Evolutionary conservation across 176 grass and related monocot species (phyloP), one percentile per base, ranked within the genome.

Genomic region (Cymbopogon citratus): DNA sequence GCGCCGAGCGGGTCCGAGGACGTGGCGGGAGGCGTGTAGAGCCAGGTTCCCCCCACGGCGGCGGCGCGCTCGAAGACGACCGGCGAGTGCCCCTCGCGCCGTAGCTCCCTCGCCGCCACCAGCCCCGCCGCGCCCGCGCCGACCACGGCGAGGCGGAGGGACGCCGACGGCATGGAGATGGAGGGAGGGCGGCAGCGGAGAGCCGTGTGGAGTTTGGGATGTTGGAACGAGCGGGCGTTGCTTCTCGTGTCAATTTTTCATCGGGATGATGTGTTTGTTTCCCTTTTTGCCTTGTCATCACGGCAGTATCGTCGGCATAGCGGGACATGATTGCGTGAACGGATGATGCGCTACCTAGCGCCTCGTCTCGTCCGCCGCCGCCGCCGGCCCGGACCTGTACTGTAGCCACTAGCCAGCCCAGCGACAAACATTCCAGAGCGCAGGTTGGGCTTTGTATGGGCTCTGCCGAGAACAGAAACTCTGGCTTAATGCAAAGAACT

Each of bases 31-130:
- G 88, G 64, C 29, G 68, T 31, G 73, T 94, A 98, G 31, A 98
- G 75, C 95, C 92, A 98, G 44, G 88, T 95, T 43, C 88, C 95
- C 0, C 92, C 92, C 21, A 91, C 80, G 62, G 86, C 78, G 16
- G 54, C 62, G 56, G 81, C 87, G 69, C 88, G 90, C 89, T 98
- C 89, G 85, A 93, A 98, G 28, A 98, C 82, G 77, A 95, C 90
- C 62, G 91, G 90, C 13, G 82, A 24, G 45, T 93, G 92, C 10
- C 95, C 95, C 89, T 98, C 88, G 18, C 90, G 88, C 4, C 86
- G 81, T 16, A 94, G 88, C 84, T 95, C 92, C 8, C 79, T 90
- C 14, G 88, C 86, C 0, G 86, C 78, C 24, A 33, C 92, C 7
- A 98, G 86, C 1, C 90, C 88, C 18, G 91, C 80, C 2, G 93